A percentile compares a stretch with the other conserved stretches of the same genome.
These are phyloP conservation scores for Fusarium pininemorale DNA, from an alignment of 2,329 filamentous ascomycete species.

Conservation along the genomic window DNA sequence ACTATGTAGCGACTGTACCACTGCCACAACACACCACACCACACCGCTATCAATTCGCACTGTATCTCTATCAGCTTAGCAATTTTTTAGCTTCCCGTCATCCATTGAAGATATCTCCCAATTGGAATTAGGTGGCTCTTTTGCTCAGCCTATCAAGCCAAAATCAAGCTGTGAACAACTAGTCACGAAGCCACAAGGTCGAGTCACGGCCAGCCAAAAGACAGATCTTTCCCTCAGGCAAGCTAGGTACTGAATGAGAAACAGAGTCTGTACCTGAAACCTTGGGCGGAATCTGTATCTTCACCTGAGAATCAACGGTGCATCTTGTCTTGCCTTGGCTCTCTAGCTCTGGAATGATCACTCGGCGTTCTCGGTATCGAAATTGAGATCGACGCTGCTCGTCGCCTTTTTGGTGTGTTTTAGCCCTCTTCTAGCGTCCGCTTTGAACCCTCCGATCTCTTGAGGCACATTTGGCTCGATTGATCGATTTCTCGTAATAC, in stretches of 20 bases:
- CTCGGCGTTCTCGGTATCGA: slow-evolving; percentile 26
- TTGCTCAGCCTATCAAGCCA: neutral
- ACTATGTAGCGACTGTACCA: neutral
- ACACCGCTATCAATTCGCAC: slow-evolving; percentile 27
- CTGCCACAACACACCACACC: neutral
- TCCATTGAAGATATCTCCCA: neutral
- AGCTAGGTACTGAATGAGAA: neutral
- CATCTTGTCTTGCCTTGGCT: slow-evolving; percentile 13
- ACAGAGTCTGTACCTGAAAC: slow-evolving; percentile 14
- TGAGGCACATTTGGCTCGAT: slow-evolving; percentile 12
- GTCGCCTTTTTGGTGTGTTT: slow-evolving; percentile 20
- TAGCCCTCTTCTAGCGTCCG: slow-evolving; percentile 12
- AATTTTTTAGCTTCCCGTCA: neutral
- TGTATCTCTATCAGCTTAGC: slow-evolving; percentile 13
- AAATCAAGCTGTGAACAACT: neutral
- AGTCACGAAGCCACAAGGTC: neutral
- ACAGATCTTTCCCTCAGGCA: neutral
- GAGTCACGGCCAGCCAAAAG: neutral
- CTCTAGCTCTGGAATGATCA: slow-evolving; percentile 16
- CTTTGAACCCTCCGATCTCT: slow-evolving; percentile 24
- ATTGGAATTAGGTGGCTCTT: slow-evolving; percentile 6
- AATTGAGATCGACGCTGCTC: slow-evolving; percentile 28
- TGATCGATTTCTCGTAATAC: slow-evolving; percentile 24
- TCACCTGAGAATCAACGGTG: slow-evolving; percentile 15
- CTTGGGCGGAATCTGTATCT: slow-evolving; percentile 1